Conservation (phyloP, 768 basidiomycete genomes). For the Lentinula guzmanii region DNA sequence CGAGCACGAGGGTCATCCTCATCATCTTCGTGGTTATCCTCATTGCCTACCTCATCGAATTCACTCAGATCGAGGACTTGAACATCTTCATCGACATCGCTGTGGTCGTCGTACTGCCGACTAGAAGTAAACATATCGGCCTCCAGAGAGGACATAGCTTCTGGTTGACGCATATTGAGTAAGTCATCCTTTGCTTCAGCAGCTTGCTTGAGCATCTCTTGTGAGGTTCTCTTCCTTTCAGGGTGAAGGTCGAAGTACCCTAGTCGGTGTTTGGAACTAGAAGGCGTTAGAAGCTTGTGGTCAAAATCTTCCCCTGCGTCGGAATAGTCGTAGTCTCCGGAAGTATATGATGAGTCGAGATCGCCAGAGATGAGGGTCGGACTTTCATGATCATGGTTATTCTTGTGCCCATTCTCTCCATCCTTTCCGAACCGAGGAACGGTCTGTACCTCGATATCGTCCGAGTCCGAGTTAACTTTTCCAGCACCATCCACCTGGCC, state of each 20-base stretch:
- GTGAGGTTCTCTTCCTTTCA: constrained; percentile 39
- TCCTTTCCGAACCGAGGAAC: background rate
- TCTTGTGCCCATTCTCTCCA: constrained; percentile 15
- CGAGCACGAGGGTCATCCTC: constrained; percentile 17
- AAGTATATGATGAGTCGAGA: background rate
- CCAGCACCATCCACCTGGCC: constrained; percentile 49
- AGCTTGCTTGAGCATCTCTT: constrained; percentile 6
- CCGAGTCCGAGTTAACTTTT: constrained; percentile 30
- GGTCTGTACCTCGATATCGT: constrained; percentile 16
- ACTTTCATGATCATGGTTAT: constrained; percentile 43
- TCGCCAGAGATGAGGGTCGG: background rate
- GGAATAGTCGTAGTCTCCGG: constrained; percentile 20
- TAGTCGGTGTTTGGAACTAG: constrained; percentile 30
- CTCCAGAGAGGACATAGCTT: background rate
- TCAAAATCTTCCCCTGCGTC: constrained; percentile 18
- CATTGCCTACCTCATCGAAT: constrained; percentile 21
- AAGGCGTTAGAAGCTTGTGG: constrained; percentile 17
- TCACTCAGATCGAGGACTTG: background rate
- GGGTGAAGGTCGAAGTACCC: constrained; percentile 81
- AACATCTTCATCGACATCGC: background rate
- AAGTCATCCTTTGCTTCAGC: constrained; percentile 29
- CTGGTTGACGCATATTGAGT: background rate
- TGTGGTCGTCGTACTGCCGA: background rate
- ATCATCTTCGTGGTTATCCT: constrained; percentile 17
- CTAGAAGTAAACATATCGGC: constrained; percentile 21